These are phyloP conservation scores for Fraxinus anomala DNA, from an alignment of 257 asterid species.

Conservation along the genomic window DNA sequence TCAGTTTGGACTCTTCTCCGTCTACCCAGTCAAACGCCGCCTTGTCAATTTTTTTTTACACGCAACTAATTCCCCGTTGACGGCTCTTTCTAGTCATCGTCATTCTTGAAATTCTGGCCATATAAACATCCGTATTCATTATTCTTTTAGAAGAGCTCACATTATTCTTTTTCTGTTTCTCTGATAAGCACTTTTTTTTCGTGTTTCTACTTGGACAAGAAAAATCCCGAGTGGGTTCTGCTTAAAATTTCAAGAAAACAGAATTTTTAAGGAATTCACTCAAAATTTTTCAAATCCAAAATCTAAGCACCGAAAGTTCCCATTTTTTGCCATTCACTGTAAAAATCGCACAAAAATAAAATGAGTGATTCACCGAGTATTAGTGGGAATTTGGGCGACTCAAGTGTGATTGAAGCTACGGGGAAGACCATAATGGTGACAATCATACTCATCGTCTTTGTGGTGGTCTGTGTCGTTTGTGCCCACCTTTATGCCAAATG, in stretches of 20 bases:
- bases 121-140: background rate
- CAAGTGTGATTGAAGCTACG: slow-evolving; percentile 53
- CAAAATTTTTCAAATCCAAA: background rate
- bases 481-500: slow-evolving; percentile 73
- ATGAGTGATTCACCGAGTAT: slow-evolving; percentile 45
- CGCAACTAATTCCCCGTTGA: slow-evolving; percentile 22
- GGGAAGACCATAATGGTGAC: slow-evolving; percentile 68
- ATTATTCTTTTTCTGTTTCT: background rate
- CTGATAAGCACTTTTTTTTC: background rate
- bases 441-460: slow-evolving; percentile 52
- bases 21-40: slow-evolving; percentile 30
- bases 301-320: too few species aligned
- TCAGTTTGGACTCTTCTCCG: background rate
- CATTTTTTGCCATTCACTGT: background rate
- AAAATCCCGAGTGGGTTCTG: background rate
- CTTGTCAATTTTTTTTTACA: slow-evolving; percentile 17
- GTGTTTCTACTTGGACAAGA: background rate
- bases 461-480: slow-evolving; percentile 53
- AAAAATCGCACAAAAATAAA: background rate
- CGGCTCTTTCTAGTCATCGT: slow-evolving; percentile 23
- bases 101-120: background rate
- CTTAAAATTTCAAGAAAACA: background rate
- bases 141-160: background rate
- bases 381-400: slow-evolving; percentile 32
- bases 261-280: background rate